These are phyloP conservation scores for Sistotremastrum niveocremeum DNA, from an alignment of 768 basidiomycete species.

Conservation along the genomic window DNA sequence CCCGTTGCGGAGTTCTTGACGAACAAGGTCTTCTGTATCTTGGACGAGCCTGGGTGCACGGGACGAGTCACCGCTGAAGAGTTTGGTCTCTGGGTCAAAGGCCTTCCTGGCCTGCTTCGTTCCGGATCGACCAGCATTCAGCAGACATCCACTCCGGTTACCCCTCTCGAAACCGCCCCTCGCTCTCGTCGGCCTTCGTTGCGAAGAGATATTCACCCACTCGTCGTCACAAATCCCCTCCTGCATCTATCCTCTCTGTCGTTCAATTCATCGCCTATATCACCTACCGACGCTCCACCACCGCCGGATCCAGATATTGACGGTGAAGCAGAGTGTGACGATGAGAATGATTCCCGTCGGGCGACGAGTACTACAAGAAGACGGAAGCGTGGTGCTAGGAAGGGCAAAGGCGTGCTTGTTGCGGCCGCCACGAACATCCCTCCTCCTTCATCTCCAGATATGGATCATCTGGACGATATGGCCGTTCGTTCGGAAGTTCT, in stretches of 20 bases:
- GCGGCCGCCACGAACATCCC: slow-evolving; percentile 20
- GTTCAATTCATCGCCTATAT: too few relatives aligned
- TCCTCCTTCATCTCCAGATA: not conserved
- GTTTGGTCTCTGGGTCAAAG: slow-evolving; percentile 77
- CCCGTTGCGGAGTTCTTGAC: slow-evolving; percentile 83
- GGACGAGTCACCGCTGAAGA: slow-evolving; percentile 64
- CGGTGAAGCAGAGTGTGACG: slow-evolving; percentile 18
- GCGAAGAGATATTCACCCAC: too few relatives aligned
- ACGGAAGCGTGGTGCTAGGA: slow-evolving; percentile 74
- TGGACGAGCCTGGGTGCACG: slow-evolving; percentile 40
- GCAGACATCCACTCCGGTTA: not conserved
- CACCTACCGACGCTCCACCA: too few relatives aligned
- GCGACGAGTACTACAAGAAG: slow-evolving; percentile 65
- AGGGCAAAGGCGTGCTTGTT: slow-evolving; percentile 48
- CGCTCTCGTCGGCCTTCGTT: too few relatives aligned
- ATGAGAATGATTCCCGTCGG: slow-evolving; percentile 28
- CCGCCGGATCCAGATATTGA: slow-evolving; percentile 12
- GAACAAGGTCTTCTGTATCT: slow-evolving; percentile 69
- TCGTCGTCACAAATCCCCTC: too few relatives aligned
- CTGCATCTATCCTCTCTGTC: too few relatives aligned
- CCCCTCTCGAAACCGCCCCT: too few relatives aligned
- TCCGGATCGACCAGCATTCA: not conserved
- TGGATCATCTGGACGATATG: slow-evolving; percentile 50
- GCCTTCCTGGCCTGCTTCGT: slow-evolving; percentile 62
- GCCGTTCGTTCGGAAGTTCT: slow-evolving; percentile 72